These are phyloP conservation scores for Penicillium nucicola DNA, from an alignment of 495 filamentous ascomycete genomes.

Conservation along the genomic window DNA sequence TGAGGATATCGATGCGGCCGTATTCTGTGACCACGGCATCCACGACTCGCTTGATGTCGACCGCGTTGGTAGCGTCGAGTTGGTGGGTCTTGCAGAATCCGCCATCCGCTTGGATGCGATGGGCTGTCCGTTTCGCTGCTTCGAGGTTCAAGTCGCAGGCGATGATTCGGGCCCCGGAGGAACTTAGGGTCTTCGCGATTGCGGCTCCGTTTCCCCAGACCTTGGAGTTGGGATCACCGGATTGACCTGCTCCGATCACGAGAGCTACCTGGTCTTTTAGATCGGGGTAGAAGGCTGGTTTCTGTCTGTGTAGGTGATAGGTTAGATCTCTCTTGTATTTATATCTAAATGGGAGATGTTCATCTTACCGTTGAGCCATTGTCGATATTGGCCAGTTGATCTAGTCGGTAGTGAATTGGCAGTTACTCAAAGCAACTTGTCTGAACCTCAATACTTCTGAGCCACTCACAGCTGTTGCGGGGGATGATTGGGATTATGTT, in stretches of 20 bases:
- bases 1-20: slow-evolving; percentile 49
- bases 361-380: no score
- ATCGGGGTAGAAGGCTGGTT: slow-evolving; percentile 11
- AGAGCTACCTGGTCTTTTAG: slow-evolving; percentile 37
- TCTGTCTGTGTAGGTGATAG: no score
- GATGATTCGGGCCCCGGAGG: slow-evolving; percentile 37
- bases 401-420: no score
- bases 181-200: slow-evolving; percentile 33
- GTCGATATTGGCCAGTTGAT: no score
- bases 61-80: slow-evolving; percentile 38
- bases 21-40: slow-evolving; percentile 35
- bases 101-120: slow-evolving; percentile 25
- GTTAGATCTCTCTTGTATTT: no score
- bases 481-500: no score
- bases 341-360: no score
- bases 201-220: slow-evolving; percentile 47
- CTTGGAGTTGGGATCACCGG: slow-evolving; percentile 15
- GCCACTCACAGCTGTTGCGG: no score
- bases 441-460: no score
- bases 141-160: slow-evolving; percentile 38
- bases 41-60: slow-evolving; percentile 33
- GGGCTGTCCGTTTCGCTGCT: slow-evolving; percentile 32
- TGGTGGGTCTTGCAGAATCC: slow-evolving; percentile 24
- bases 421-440: no score
- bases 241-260: slow-evolving; percentile 45